These are phyloP conservation scores for Globisporangium lucens DNA, from an alignment of 352 stramenopile species.

Conservation along the genomic window DNA sequence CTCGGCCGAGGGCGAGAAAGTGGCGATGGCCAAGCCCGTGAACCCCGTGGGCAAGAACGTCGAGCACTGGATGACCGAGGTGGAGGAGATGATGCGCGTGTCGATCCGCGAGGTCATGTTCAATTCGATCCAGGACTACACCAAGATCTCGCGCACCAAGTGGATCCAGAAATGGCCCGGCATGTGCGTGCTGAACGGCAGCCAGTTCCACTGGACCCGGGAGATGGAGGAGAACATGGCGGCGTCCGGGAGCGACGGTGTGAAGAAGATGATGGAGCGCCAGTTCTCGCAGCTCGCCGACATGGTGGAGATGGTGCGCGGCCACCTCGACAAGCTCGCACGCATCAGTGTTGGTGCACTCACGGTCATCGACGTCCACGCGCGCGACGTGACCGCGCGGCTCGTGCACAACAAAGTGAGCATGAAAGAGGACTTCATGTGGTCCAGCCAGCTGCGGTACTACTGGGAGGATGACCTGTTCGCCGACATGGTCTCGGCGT, in stretches of 20 bases:
- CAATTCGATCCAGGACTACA: constrained; percentile 90
- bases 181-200: constrained; percentile 95
- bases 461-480: constrained; percentile 90
- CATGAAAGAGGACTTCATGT: constrained; percentile 93
- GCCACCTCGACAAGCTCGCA: constrained; percentile 86
- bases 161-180: constrained; percentile 95
- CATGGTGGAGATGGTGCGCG: constrained; percentile 93
- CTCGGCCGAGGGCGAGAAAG: constrained; percentile 88
- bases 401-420: constrained; percentile 84
- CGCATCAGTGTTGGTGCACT: constrained; percentile 91
- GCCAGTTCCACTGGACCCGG: constrained; percentile 94
- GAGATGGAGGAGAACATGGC: constrained; percentile 91
- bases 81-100: constrained; percentile 91
- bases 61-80: constrained; percentile 95
- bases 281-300: constrained; percentile 91
- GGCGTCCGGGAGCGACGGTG: constrained; percentile 73
- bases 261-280: constrained; percentile 90
- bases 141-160: constrained; percentile 83
- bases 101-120: constrained; percentile 92
- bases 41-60: constrained; percentile 94
- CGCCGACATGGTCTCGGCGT: constrained; percentile 90
- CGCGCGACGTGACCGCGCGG: constrained; percentile 89
- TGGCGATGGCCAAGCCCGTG: constrained; percentile 79
- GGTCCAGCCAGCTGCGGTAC: constrained; percentile 93
- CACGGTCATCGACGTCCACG: constrained; percentile 95